Evolutionary conservation across 768 basidiomycete genomes (phyloP), one percentile per base, ranked within the genome.

Genomic region (Pholiota molesta): DNA sequence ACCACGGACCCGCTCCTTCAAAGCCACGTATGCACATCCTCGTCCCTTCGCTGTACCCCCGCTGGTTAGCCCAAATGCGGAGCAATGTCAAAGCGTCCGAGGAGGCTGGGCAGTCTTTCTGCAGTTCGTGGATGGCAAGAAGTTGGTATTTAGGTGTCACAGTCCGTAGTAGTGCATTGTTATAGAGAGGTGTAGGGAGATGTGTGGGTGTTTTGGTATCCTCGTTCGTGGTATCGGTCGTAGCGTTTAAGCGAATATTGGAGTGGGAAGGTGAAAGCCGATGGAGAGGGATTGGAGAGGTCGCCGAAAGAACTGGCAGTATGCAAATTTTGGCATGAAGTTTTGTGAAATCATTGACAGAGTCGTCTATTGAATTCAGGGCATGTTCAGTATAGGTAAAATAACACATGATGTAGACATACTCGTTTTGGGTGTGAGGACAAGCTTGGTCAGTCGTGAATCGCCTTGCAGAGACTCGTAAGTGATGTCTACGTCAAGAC

Each of bases 11-110:
- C 23, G 81, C 78, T 7, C 81, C 82, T 68, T 87, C 90, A 69
- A 89, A 95, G 16, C 92, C 92, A 16, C 82, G 78, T 3, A 92
- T 78, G 66, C 86, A 89, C 63, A 85, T 69, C 44, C 79, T 74
- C 3, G 75, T 72, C 11, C 89, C 86, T 63, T 82, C 80, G 2
- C 86, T 82, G 65, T 89, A 95, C 0, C 94, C 94, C 44, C 95
- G 81, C 67, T 95, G 91, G 54, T 88, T 87, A 1, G 92, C 93
- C 97, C 97, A 99, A 16, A 96, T 83, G 10, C 94, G 85, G 16
- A 98, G 83, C 0, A 98, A 79, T 0, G 90, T 81, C 9, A 94
- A 72, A 0, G 93, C 93, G 55, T 95, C 89, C 1, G 75, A 72
- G 72, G 93, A 95, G 0, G 87, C 81, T 0, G 90, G 81, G 10